Base-by-base conservation (phyloP, 768 basidiomycete genomes). In the Dacryopinax primogenitus region DNA sequence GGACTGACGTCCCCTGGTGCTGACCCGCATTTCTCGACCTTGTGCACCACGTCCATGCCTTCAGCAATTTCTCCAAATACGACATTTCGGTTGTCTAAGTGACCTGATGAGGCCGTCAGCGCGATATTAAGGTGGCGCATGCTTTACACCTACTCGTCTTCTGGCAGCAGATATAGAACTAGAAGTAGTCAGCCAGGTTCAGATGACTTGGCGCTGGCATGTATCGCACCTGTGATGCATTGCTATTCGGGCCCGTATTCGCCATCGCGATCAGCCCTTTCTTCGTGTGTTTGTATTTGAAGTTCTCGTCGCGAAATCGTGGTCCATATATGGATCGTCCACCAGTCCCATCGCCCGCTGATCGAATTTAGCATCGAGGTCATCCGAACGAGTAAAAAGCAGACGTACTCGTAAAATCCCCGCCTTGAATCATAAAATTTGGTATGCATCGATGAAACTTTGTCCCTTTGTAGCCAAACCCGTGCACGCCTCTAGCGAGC, bases 51-150 rank as follows among this genome's bases (percentile, higher is more conserved):
- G 4, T 85, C 82, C 77, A 86, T 78, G 18, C 86, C 86, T 12
- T 83, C 79, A 28, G 81, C 77, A 64, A 80, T 84, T 73, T 85
- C 84, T 64, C 87, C 87, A 70, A 89, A 88, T 26, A 88, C 86
- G 71, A 86, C 73, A 68, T 76, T 73, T 64, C 28, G 39, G 83
- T 72, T 85, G 84, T 67, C 77, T 6, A 58, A 30, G 21, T 58
- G 51, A 18, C 51, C 51, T 58, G 51, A 4, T 15, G 11, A 58
- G 4, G 30, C 11, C 51, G 23, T 58, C 51, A 58, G 51, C 9
- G 3, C 9, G 26, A 15, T 13, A 58, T 32, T 2, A 11, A 6
- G 26, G 4, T 9, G 13, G 51, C 15, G 51, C 23, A 58, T 58
- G 18, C 13, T 58, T 3, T 15, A 23, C 41, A 44, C 41, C 3